Conservation (phyloP, 2,329 filamentous ascomycete genomes). For the Aspergillus fischeri region DNA sequence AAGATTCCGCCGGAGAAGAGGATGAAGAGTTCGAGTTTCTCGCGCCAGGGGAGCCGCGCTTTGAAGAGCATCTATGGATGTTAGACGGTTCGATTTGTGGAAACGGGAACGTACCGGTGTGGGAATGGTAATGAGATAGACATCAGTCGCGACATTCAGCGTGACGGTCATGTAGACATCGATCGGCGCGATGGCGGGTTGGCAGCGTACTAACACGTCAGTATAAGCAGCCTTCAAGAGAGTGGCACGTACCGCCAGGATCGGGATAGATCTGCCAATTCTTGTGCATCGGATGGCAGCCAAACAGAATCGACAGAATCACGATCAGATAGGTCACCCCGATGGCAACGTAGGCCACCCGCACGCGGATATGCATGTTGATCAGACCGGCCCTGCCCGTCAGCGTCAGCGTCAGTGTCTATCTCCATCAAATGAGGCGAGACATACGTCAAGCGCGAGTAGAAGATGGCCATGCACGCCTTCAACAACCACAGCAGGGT, state of each 20-base stretch:
- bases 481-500: conserved; percentile 52
- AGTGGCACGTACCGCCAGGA: conserved; percentile 47
- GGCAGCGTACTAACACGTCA: conserved; percentile 28
- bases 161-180: conserved; percentile 51
- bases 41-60: conserved; percentile 45
- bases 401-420: neutral
- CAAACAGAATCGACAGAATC: conserved; percentile 48
- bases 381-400: conserved; percentile 34
- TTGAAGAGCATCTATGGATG: conserved; percentile 49
- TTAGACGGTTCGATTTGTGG: neutral
- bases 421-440: no score
- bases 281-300: conserved; percentile 50
- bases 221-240: neutral
- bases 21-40: conserved; percentile 51
- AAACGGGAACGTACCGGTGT: conserved; percentile 42
- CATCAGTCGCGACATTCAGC: conserved; percentile 54
- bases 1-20: conserved; percentile 56
- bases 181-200: conserved; percentile 48
- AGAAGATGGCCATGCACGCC: conserved; percentile 54
- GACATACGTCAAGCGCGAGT: conserved; percentile 49
- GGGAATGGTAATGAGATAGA: conserved; percentile 58
- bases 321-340: conserved; percentile 48
- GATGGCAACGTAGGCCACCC: conserved; percentile 50
- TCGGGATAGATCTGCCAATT: conserved; percentile 60
- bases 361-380: conserved; percentile 44